A percentile compares a stretch with the other conserved stretches of the same genome.
Evolutionary conservation across 208 protist species (phyloP).

Genomic region (Trichomonas vaginalis): DNA sequence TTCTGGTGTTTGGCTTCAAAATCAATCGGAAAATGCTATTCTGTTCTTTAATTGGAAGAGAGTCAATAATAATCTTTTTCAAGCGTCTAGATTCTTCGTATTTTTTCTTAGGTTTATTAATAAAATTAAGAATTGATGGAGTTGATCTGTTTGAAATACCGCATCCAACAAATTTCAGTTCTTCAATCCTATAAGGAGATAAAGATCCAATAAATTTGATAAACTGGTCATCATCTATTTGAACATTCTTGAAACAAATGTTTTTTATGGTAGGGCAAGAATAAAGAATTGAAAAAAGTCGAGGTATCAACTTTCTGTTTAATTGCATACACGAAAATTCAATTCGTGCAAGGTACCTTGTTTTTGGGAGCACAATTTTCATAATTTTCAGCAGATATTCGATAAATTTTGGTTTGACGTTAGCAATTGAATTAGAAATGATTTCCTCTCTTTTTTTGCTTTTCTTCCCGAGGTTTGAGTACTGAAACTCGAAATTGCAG

Average conservation of each 20-base stretch:
- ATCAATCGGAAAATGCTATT: neutral
- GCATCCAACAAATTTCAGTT: neutral
- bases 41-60: neutral
- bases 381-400: neutral
- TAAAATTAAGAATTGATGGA: neutral
- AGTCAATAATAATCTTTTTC: neutral
- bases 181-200: neutral
- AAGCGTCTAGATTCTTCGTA: neutral
- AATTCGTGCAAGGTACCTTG: neutral
- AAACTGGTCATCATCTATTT: neutral
- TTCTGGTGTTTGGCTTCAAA: neutral
- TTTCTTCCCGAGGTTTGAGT: neutral
- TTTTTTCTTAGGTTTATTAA: neutral
- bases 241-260: neutral
- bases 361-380: neutral
- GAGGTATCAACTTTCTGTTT: neutral
- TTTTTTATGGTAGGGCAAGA: neutral
- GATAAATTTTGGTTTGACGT: neutral
- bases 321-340: neutral
- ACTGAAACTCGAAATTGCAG: neutral
- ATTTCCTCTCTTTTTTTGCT: neutral
- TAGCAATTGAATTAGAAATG: neutral
- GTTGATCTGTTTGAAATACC: neutral
- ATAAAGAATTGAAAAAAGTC: neutral
- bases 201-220: neutral